phyloP scores from a whole-genome alignment of 2,329 filamentous ascomycete species.

The Acrocalymma vagum region DNA sequence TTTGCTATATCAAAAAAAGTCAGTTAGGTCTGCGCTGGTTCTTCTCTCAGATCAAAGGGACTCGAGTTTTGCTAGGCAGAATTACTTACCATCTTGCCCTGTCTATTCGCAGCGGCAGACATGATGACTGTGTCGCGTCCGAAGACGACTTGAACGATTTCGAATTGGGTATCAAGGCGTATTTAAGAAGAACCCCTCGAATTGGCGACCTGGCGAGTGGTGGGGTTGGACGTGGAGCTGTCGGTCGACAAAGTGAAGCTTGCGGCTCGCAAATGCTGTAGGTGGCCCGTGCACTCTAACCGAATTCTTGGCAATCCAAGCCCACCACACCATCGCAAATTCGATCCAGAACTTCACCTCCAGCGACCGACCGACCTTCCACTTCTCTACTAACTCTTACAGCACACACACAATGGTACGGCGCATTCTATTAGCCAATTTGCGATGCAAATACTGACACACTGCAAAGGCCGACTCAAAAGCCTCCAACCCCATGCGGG shows the following conservation, averaged over 20 bases:
- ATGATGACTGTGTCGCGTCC: slow-evolving; percentile 52
- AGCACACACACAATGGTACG: slow-evolving; percentile 52
- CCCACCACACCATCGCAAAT: slow-evolving; percentile 32
- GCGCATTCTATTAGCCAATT: slow-evolving; percentile 6
- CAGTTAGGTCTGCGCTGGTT: slow-evolving; percentile 55
- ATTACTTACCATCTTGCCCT: slow-evolving; percentile 96
- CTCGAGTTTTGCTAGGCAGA: slow-evolving; percentile 44
- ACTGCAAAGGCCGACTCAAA: slow-evolving; percentile 62
- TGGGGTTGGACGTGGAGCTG: slow-evolving; percentile 35
- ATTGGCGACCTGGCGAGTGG: slow-evolving; percentile 24
- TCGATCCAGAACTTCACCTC: slow-evolving; percentile 29
- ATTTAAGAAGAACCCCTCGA: slow-evolving; percentile 20
- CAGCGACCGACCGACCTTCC: slow-evolving; percentile 41
- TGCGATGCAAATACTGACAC: slow-evolving; percentile 30
- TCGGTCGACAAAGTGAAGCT: slow-evolving; percentile 27
- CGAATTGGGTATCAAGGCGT: slow-evolving; percentile 9
- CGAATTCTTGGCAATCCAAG: slow-evolving; percentile 18
- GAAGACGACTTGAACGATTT: slow-evolving; percentile 48
- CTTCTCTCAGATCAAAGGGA: slow-evolving; percentile 48
- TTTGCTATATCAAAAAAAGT: slow-evolving; percentile 63
- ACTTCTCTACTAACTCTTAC: slow-evolving; percentile 45
- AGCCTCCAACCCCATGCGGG: slow-evolving; percentile 97
- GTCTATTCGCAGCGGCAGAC: slow-evolving; percentile 73
- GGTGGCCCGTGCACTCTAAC: slow-evolving; percentile 21
- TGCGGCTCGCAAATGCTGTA: slow-evolving; percentile 16